phyloP scores from a whole-genome alignment of 1,139 yeast species.

The Yamadazyma epiphylla region DNA sequence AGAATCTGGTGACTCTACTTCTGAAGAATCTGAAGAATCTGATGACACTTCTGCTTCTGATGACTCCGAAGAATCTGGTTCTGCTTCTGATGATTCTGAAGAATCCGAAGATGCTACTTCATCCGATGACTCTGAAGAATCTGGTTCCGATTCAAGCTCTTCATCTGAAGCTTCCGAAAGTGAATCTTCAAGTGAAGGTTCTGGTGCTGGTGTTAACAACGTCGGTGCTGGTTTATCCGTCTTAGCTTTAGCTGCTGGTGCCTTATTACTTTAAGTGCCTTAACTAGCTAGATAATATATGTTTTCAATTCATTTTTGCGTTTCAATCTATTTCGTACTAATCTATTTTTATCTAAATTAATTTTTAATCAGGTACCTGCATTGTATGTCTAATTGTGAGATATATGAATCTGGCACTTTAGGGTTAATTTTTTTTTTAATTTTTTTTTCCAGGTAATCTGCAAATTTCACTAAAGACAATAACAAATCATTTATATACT shows the following conservation, averaged over 20 bases:
- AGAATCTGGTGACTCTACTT: constrained; percentile 8
- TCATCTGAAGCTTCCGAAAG: constrained; percentile 4
- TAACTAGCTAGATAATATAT: no score
- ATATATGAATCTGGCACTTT: no score
- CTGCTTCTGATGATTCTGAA: constrained; percentile 3
- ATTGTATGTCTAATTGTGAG: no score
- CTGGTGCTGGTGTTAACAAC: constrained; percentile 3
- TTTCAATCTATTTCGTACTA: no score
- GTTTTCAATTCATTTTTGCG: no score
- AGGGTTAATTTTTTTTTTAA: no score
- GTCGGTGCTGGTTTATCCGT: constrained; percentile 13
- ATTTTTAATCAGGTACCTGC: no score
- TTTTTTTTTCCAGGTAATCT: no score
- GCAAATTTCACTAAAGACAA: no score
- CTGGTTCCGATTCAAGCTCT: constrained; percentile 1
- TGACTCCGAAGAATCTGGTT: constrained; percentile 1
- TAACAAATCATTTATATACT: no score
- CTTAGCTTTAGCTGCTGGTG: constrained; percentile 13
- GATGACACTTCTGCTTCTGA: constrained; percentile 11
- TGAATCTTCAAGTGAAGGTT: constrained; percentile 7
- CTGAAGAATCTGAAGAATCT: constrained; percentile 3
- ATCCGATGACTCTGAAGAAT: constrained; percentile 1
- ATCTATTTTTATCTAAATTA: no score
- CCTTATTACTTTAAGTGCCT: constrained; percentile 10
- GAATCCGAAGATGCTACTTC: constrained; percentile 10